Evolutionary conservation across 2,329 filamentous ascomycete species (phyloP).

Genomic region (Cladorrhinum sp.): DNA sequence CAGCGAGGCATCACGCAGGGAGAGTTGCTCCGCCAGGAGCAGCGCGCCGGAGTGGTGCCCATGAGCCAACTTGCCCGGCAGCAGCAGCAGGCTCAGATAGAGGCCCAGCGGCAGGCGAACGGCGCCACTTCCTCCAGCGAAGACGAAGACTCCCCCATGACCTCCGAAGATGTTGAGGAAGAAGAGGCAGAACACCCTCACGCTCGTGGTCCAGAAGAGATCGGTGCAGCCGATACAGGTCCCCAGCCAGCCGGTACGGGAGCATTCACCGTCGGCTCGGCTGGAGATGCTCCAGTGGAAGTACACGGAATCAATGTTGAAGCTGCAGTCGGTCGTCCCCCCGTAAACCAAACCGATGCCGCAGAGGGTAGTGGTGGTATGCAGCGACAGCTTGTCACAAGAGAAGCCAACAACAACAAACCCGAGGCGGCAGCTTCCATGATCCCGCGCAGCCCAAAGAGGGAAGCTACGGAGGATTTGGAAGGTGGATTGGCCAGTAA

Average conservation of each 20-base stretch:
- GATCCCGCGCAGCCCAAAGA: constrained; percentile 45
- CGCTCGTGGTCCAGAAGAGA: constrained; percentile 77
- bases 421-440: constrained; percentile 12
- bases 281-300: constrained; percentile 33
- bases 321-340: constrained; percentile 57
- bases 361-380: constrained; percentile 27
- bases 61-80: constrained; percentile 55
- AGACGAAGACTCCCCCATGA: constrained; percentile 31
- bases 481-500: constrained; percentile 40
- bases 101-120: constrained; percentile 26
- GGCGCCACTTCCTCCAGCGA: background rate
- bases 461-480: constrained; percentile 51
- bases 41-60: constrained; percentile 75
- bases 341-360: constrained; percentile 26
- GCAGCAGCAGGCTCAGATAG: constrained; percentile 28
- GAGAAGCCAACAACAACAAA: constrained; percentile 18
- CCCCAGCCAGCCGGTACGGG: constrained; percentile 54
- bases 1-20: constrained; percentile 70
- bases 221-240: constrained; percentile 84
- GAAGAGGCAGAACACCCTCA: constrained; percentile 65
- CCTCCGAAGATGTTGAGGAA: constrained; percentile 28
- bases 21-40: constrained; percentile 81
- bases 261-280: constrained; percentile 10
- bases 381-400: constrained; percentile 27
- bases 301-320: constrained; percentile 58